These are phyloP conservation scores for Chloromonas sp. DNA, from an alignment of 163 green algal species.

Conservation along the genomic window DNA sequence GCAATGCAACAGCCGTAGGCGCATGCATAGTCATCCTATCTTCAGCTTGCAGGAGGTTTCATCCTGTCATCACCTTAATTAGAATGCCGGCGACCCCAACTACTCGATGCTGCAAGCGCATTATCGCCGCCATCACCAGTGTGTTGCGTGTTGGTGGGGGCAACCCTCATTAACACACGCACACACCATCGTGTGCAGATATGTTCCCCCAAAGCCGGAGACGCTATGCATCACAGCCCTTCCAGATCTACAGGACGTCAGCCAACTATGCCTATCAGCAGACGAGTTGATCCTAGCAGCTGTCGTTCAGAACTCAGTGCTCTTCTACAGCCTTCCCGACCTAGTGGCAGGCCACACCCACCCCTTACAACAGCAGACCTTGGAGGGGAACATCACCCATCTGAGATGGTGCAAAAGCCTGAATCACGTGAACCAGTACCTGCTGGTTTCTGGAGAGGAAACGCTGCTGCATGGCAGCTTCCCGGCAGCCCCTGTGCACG, in stretches of 20 bases:
- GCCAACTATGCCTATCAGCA: not conserved
- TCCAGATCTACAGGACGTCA: not conserved
- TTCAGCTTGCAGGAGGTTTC: no score
- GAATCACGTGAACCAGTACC: not conserved
- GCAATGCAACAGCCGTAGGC: no score
- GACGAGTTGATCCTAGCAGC: not conserved
- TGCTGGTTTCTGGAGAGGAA: not conserved
- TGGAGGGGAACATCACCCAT: not conserved
- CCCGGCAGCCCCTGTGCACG: not conserved
- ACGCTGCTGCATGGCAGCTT: not conserved
- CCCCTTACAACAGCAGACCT: not conserved
- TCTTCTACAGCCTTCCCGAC: not conserved
- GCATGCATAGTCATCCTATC: no score
- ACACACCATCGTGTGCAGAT: no score
- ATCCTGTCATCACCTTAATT: no score
- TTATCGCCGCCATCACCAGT: no score
- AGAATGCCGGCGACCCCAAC: no score
- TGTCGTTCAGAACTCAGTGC: not conserved
- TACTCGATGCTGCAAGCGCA: no score
- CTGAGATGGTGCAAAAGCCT: not conserved
- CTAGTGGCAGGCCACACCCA: not conserved
- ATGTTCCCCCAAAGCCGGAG: no score
- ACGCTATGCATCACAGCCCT: no score
- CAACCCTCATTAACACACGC: no score
- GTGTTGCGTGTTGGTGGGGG: no score